These are phyloP conservation scores for Phytophthora capsici DNA, from an alignment of 352 stramenopile species.

Conservation along the genomic window DNA sequence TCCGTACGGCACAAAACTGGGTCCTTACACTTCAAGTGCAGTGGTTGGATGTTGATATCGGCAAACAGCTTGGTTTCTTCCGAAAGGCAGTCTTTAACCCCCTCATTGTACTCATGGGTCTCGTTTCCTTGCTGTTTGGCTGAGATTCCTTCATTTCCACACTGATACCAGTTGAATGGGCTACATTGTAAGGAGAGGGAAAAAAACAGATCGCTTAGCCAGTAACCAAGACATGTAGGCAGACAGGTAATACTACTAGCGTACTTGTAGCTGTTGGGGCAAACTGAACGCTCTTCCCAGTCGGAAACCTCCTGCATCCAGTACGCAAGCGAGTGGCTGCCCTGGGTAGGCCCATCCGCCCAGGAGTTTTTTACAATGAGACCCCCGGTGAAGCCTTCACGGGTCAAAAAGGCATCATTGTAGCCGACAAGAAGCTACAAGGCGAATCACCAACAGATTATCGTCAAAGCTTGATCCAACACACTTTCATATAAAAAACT, in stretches of 20 bases:
- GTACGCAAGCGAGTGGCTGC: slow-evolving; percentile 78
- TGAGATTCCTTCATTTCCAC: slow-evolving; percentile 65
- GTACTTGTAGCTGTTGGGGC: slow-evolving; percentile 84
- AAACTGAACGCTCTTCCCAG: slow-evolving; percentile 82
- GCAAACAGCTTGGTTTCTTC: slow-evolving; percentile 75
- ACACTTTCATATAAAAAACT: background rate
- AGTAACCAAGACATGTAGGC: background rate
- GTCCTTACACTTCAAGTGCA: slow-evolving; percentile 73
- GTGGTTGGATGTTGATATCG: slow-evolving; percentile 73
- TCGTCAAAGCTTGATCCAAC: background rate
- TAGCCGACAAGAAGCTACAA: slow-evolving; percentile 78
- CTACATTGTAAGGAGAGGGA: slow-evolving; percentile 41
- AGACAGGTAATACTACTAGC: slow-evolving; percentile 10
- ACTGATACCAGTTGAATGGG: slow-evolving; percentile 87
- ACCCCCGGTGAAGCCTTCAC: slow-evolving; percentile 75
- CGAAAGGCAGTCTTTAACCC: slow-evolving; percentile 59
- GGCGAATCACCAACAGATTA: background rate
- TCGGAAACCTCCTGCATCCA: slow-evolving; percentile 86
- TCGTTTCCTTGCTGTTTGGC: slow-evolving; percentile 38
- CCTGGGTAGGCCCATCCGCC: slow-evolving; percentile 64
- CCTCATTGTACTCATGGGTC: slow-evolving; percentile 55
- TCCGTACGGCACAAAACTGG: slow-evolving; percentile 57
- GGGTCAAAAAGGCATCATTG: slow-evolving; percentile 78
- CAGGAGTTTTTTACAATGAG: slow-evolving; percentile 86
- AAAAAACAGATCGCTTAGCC: slow-evolving; percentile 8